Base-by-base conservation (phyloP, 1,284 basidiomycete genomes). In the Earliella scabrosa region DNA sequence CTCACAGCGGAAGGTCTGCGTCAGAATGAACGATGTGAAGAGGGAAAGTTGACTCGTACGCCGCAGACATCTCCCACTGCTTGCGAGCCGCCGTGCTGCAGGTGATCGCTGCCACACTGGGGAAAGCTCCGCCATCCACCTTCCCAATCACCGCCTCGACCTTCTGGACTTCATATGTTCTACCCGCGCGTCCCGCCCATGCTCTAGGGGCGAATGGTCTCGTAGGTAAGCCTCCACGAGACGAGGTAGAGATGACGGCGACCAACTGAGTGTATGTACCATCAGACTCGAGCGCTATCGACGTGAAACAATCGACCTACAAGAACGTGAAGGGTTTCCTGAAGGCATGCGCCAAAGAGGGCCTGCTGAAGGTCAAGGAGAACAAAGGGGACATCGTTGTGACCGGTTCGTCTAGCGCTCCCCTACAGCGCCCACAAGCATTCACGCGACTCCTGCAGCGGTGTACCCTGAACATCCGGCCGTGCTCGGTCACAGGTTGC, bases 311-410 rank as follows among this genome's bases (percentile, higher is more conserved):
- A 52, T 94, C 83, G 2, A 80, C 82, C 8, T 82, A 88, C 77
- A 96, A 95, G 72, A 92, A 92, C 38, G 79, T 95, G 18, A 82
- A 86, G 2, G 79, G 85, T 1, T 93, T 95, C 74, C 79, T 96
- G 66, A 94, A 92, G 68, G 68, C 81, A 20, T 76, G 80, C 4
- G 87, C 89, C 57, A 95, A 94, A 68, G 82, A 86, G 5, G 82
- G 82, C 0, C 68, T 95, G 16, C 63, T 96, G 27, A 83, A 83
- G 18, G 76, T 89, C 24, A 97, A 96, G 68, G 82, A 91, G 45
- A 77, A 78, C 14, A 87, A 88, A 58, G 82, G 85, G 40, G 68
- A 86, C 10, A 68, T 82, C n/a, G 73, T 93, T 18, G 79, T 81
- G 27, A 66, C 66, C 14, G 69, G 71, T 72, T 9, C 27, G 2